Percentiles rank a stretch among this genome's conserved stretches.
Conservation (phyloP, 495 filamentous ascomycete species). For the Aspergillus diversus region DNA sequence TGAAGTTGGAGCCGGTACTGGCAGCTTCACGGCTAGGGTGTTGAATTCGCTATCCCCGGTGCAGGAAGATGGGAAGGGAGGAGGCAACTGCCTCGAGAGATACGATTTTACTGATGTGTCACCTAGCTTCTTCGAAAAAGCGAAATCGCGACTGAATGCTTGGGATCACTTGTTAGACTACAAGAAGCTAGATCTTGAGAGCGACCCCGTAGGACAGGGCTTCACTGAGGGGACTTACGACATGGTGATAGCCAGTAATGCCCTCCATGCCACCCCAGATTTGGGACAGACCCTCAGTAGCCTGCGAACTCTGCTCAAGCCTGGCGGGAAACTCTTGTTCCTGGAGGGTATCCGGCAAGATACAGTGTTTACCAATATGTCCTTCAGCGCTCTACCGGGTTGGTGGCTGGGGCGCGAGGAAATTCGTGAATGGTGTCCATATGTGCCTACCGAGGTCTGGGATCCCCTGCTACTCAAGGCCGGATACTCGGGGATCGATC, state of each 20-base stretch:
- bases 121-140: slow-evolving; percentile 6
- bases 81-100: not conserved
- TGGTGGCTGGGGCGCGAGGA: slow-evolving; percentile 46
- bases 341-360: slow-evolving; percentile 24
- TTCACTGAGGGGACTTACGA: slow-evolving; percentile 28
- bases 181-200: slow-evolving; percentile 29
- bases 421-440: slow-evolving; percentile 31
- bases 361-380: not conserved
- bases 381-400: slow-evolving; percentile 26
- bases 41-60: not conserved
- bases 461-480: slow-evolving; percentile 30
- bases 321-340: slow-evolving; percentile 33
- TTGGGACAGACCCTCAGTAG: slow-evolving; percentile 8
- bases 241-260: slow-evolving; percentile 27
- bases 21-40: slow-evolving; percentile 7
- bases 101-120: slow-evolving; percentile 19
- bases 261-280: slow-evolving; percentile 21
- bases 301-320: slow-evolving; percentile 10
- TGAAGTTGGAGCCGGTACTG: slow-evolving; percentile 16
- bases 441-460: slow-evolving; percentile 33
- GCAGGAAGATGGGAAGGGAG: too few relatives aligned
- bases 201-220: slow-evolving; percentile 17
- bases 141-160: not conserved
- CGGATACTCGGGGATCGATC: slow-evolving; percentile 38
- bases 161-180: slow-evolving; percentile 1